Base-by-base conservation (phyloP, 108 stramenopile genomes). In the Aureococcus anophagefferens region DNA sequence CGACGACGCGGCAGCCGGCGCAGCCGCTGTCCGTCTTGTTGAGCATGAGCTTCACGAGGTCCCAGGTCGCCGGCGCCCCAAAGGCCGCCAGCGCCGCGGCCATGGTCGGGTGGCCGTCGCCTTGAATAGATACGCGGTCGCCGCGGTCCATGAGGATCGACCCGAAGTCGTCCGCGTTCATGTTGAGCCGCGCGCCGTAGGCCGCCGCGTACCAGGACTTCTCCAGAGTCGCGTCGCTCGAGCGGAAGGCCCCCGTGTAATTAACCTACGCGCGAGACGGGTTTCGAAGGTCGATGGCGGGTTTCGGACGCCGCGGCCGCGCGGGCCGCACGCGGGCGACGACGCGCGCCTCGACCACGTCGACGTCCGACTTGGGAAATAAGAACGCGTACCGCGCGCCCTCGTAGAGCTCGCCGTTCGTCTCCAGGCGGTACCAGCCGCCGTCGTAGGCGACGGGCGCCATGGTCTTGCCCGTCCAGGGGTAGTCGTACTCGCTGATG, bases 101-200 rank as follows among this genome's bases (percentile, higher is more conserved):
- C n/a, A 83, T 80, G 34, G 82, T 83, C 18, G 79, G 79, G 65
- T 83, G 79, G 30, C 78, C 78, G 67, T 83, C 82, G 29, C 82
- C 82, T 62, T 83, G 82, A 63, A 83, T 83, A 16, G 82, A 73
- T 0, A 83, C 82, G 16, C 82, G 78, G 72, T 83, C 82, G 5
- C 82, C 82, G n/a, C 82, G 82, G 64, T 83, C 82, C 4, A 83
- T 72, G 0, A 83, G 33, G n/a, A 83, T 62, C n/a, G 79, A 71
- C 46, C 77, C 74, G 68, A 83, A 67, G 16, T 71, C 64, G 18
- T 77, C 64, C 30, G 34, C 68, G 59, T 83, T 70, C 68, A 83
- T 76, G 65, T 83, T 83, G 30, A 83, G 70, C 28, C 82, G 82
- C 31, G 77, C 82, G 18, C 73, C 82, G 72, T 83, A 83, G 0